These are phyloP conservation scores for Amanita rimosa DNA, from an alignment of 768 basidiomycete genomes.

Conservation along the genomic window DNA sequence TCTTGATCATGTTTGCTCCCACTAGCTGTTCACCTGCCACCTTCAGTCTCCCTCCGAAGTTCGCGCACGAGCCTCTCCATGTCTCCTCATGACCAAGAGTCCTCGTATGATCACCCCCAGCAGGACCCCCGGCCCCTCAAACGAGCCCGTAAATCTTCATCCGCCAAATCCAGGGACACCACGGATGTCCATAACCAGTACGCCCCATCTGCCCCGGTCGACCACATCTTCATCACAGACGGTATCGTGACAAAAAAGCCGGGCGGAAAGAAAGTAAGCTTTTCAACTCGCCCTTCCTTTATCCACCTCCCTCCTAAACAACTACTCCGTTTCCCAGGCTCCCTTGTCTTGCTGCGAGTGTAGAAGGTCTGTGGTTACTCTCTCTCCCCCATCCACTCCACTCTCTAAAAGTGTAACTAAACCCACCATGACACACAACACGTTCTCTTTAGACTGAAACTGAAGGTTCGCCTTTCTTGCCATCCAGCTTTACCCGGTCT, in stretches of 20 bases:
- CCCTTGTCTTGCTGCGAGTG: constrained; percentile 57
- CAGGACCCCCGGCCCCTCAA: constrained; percentile 3
- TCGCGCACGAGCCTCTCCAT: constrained; percentile 3
- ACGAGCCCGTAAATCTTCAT: constrained; percentile 7
- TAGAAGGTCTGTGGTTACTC: constrained; percentile 30
- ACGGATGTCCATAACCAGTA: background rate
- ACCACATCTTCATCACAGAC: constrained; percentile 43
- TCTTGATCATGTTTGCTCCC: constrained; percentile 1
- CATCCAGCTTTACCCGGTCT: constrained; percentile 7
- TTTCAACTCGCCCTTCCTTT: background rate
- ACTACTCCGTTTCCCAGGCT: constrained; percentile 28
- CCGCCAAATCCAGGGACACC: background rate
- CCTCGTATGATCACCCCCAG: constrained; percentile 3
- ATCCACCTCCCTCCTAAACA: no score
- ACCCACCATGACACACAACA: no score
- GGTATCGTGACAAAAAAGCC: constrained; percentile 32
- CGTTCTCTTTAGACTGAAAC: constrained; percentile 32
- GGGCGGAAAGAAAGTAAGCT: constrained; percentile 34
- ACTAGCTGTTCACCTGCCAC: constrained; percentile 4
- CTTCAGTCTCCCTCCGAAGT: constrained; percentile 8
- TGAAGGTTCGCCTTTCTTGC: constrained; percentile 32
- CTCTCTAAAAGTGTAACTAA: no score
- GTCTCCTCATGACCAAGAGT: background rate
- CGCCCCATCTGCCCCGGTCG: constrained; percentile 19
- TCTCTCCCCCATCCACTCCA: no score